A percentile compares a stretch with the other conserved stretches of the same genome.
These are phyloP conservation scores for Rhododendron griersonianum DNA, from an alignment of 148 eudicot genomes.

Conservation along the genomic window DNA sequence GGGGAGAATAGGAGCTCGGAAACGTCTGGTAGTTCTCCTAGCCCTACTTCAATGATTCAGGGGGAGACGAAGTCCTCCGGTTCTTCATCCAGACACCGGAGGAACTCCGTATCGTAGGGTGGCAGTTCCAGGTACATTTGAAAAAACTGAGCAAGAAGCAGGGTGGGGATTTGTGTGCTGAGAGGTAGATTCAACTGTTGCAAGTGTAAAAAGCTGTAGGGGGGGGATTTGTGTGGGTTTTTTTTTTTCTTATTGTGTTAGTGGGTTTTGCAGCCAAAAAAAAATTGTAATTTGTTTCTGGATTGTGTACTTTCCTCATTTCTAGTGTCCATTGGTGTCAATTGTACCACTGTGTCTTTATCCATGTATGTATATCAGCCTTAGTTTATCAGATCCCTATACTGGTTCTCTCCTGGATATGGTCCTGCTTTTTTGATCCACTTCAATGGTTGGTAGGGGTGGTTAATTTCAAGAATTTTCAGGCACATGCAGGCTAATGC, in stretches of 20 bases:
- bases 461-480: too few species aligned
- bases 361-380: neutral
- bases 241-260: neutral
- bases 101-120: conserved; percentile 53
- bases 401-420: neutral
- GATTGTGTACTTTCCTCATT: neutral
- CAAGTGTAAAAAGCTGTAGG: conserved; percentile 12
- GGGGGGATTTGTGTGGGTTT: neutral
- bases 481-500: neutral
- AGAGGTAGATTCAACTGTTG: neutral
- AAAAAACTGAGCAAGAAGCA: neutral
- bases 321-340: neutral
- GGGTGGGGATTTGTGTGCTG: neutral
- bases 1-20: conserved; percentile 75
- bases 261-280: neutral
- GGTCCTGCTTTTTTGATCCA: neutral
- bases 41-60: conserved; percentile 58
- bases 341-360: neutral
- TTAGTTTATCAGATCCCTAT: neutral
- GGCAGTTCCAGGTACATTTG: neutral
- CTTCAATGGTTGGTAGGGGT: neutral
- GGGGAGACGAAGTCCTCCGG: conserved; percentile 62
- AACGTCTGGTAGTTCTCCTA: conserved; percentile 74
- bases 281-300: neutral
- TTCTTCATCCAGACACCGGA: conserved; percentile 46